Conservation (phyloP, 2,329 filamentous ascomycete genomes). For the Xylariaceae sp. region DNA sequence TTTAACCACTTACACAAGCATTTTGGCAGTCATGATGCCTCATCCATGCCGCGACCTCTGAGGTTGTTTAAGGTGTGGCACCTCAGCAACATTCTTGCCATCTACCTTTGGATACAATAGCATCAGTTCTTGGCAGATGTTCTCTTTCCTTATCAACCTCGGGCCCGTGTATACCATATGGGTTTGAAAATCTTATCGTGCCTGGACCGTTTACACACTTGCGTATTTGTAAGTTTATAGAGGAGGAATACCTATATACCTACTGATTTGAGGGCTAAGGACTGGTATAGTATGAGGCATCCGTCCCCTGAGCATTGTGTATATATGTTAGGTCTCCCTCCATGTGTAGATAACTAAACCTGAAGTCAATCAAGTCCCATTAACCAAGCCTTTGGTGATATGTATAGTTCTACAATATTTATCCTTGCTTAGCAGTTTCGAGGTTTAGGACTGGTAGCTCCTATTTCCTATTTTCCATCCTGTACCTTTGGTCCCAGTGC, state of each 20-base stretch:
- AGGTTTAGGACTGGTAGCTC: conserved; percentile 14
- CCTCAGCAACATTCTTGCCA: conserved; percentile 22
- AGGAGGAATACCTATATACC: neutral
- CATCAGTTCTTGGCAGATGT: conserved; percentile 29
- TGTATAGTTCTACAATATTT: conserved; percentile 20
- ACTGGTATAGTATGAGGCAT: no score
- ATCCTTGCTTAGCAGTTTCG: conserved; percentile 14
- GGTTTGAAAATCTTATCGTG: conserved; percentile 27
- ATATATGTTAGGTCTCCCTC: no score
- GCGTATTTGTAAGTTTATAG: conserved; percentile 25
- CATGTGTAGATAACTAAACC: no score
- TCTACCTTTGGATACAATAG: conserved; percentile 24
- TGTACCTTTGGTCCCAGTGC: conserved; percentile 18
- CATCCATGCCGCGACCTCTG: no score
- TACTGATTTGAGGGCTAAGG: neutral
- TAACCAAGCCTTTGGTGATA: neutral
- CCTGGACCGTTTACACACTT: conserved; percentile 18
- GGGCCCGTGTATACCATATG: conserved; percentile 29
- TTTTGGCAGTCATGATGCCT: conserved; percentile 18
- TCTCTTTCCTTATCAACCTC: conserved; percentile 29
- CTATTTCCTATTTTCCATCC: conserved; percentile 24
- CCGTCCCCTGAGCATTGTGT: no score
- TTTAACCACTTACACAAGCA: conserved; percentile 20
- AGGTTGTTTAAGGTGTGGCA: conserved; percentile 25
- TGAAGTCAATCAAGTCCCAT: no score